Conservation (phyloP, 495 filamentous ascomycete species). For the Aspergillus olivimuriae region DNA sequence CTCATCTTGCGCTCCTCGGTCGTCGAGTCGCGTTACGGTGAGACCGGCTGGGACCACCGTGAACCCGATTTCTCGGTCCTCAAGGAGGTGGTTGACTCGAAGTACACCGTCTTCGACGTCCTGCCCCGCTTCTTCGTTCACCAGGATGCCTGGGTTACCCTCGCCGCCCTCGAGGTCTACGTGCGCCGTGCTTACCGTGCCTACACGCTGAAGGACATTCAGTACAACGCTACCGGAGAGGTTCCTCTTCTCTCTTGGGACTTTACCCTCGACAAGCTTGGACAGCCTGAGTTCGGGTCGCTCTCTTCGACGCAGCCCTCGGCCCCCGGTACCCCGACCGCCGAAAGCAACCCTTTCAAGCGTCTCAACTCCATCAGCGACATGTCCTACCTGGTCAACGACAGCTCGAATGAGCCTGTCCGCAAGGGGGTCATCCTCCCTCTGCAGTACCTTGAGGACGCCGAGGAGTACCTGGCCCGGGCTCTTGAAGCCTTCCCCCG, state of each 20-base stretch:
- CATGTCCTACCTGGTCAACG: conserved; percentile 76
- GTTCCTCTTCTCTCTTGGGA: conserved; percentile 89
- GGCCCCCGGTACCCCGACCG: conserved; percentile 75
- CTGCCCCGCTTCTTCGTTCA: conserved; percentile 90
- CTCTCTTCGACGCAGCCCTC: conserved; percentile 70
- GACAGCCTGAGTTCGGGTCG: conserved; percentile 79
- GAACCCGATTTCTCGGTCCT: conserved; percentile 80
- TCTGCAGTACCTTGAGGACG: conserved; percentile 87
- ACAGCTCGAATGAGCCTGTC: conserved; percentile 63
- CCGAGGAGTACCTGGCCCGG: conserved; percentile 72
- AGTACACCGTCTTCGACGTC: conserved; percentile 97
- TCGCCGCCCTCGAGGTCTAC: conserved; percentile 93
- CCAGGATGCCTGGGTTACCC: conserved; percentile 87
- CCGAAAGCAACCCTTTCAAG: conserved; percentile 58
- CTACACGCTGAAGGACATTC: conserved; percentile 78
- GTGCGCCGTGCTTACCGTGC: conserved; percentile 95
- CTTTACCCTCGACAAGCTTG: conserved; percentile 87
- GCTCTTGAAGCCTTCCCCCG: conserved; percentile 77
- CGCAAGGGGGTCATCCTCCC: conserved; percentile 93
- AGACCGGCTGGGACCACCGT: conserved; percentile 95
- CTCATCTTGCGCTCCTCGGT: conserved; percentile 96
- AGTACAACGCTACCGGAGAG: conserved; percentile 77
- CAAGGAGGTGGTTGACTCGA: conserved; percentile 96
- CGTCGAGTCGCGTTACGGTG: conserved; percentile 93
- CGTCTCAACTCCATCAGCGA: conserved; percentile 92